Conservation (phyloP, 768 basidiomycete species). For the Royoungia palumana region DNA sequence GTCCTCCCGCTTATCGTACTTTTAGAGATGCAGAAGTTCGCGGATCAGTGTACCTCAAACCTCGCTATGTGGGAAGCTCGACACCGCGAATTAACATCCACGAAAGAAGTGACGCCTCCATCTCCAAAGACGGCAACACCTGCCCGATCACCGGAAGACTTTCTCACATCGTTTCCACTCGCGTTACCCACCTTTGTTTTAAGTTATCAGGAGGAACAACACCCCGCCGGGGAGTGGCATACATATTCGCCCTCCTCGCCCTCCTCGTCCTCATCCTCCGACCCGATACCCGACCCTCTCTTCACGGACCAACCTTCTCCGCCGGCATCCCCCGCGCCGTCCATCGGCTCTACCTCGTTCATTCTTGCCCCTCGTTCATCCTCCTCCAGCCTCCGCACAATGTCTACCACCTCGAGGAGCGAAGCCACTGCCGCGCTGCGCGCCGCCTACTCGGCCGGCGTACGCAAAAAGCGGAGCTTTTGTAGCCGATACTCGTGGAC, state of each 20-base stretch:
- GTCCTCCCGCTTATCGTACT: conserved; percentile 9
- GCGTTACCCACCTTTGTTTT: conserved; percentile 47
- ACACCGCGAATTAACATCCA: conserved; percentile 36
- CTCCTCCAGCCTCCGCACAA: conserved; percentile 28
- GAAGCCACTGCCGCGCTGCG: conserved; percentile 28
- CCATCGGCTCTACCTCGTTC: conserved; percentile 26
- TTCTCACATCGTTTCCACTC: conserved; percentile 54
- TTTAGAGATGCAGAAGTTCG: conserved; percentile 66
- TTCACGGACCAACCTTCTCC: conserved; percentile 23
- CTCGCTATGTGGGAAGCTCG: conserved; percentile 65
- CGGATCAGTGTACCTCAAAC: conserved; percentile 65
- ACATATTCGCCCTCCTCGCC: conserved; percentile 29
- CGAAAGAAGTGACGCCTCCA: conserved; percentile 5
- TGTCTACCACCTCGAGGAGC: conserved; percentile 6
- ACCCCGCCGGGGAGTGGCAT: conserved; percentile 23
- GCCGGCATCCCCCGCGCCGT: conserved; percentile 28
- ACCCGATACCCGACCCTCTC: conserved; percentile 21
- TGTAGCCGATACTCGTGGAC: conserved; percentile 30
- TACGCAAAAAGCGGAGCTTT: conserved; percentile 35
- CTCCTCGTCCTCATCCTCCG: conserved; percentile 30
- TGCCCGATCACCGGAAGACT: conserved; percentile 39
- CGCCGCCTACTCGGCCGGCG: conserved; percentile 30
- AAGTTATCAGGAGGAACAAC: conserved; percentile 25
- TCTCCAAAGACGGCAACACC: conserved; percentile 18
- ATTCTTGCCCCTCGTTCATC: conserved; percentile 26